Conservation (phyloP, 768 basidiomycete species). For the Rossbeevera mucosa region DNA sequence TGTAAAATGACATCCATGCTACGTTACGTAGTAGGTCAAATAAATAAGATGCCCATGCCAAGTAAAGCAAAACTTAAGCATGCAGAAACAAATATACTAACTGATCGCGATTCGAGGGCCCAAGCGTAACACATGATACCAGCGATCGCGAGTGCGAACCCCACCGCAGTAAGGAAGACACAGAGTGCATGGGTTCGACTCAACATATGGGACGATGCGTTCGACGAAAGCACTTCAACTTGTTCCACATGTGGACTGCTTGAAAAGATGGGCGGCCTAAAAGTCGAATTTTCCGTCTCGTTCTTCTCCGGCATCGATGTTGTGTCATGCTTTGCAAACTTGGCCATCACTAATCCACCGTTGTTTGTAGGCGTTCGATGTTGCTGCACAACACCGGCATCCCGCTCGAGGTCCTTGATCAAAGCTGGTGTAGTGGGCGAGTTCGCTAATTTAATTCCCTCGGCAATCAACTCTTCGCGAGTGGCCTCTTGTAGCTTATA, state of each 20-base stretch:
- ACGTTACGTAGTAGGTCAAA: background rate
- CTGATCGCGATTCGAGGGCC: constrained; percentile 42
- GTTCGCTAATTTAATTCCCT: constrained; percentile 21
- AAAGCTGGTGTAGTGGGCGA: constrained; percentile 17
- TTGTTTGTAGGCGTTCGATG: background rate
- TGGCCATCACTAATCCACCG: background rate
- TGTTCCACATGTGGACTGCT: constrained; percentile 48
- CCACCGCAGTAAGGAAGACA: constrained; percentile 41
- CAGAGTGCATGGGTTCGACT: constrained; percentile 47
- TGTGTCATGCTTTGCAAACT: background rate
- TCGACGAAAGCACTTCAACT: constrained; percentile 42
- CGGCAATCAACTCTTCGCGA: constrained; percentile 40
- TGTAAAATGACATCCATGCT: background rate
- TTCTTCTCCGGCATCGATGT: background rate
- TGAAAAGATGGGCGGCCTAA: constrained; percentile 35
- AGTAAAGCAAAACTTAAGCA: constrained; percentile 37
- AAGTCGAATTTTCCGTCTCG: constrained; percentile 1
- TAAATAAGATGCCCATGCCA: constrained; percentile 8
- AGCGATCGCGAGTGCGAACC: constrained; percentile 48
- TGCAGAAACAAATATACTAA: constrained; percentile 41
- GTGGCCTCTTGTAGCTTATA: constrained; percentile 53
- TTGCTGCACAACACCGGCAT: background rate
- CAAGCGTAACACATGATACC: constrained; percentile 52
- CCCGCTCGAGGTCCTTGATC: constrained; percentile 13
- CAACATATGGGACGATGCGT: constrained; percentile 41